Evolutionary conservation across 345 rosid genomes (phyloP).

Genomic region (Lumnitzera racemosa): DNA sequence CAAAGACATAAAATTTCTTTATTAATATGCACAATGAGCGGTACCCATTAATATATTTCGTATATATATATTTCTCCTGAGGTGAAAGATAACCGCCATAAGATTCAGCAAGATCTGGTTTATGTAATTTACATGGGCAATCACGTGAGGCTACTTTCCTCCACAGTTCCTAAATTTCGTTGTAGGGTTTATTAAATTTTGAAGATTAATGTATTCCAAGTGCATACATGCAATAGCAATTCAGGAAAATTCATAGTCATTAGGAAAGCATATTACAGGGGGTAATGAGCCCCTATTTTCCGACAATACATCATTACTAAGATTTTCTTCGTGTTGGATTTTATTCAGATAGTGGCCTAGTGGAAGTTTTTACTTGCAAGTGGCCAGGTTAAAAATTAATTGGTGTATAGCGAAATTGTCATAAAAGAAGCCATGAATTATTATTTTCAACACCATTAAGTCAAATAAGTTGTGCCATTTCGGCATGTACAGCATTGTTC

Average conservation of each 20-base stretch:
- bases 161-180: conserved; percentile 11
- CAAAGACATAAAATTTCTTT: neutral
- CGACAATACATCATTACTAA: neutral
- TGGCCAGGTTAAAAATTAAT: no score
- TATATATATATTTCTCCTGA: neutral
- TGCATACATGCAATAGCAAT: conserved; percentile 7
- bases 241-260: neutral
- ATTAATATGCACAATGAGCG: neutral
- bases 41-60: neutral
- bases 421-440: no score
- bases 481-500: no score
- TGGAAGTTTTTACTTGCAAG: no score
- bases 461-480: no score
- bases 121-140: conserved; percentile 1
- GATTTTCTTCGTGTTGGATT: neutral
- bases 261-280: neutral
- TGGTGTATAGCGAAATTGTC: no score
- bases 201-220: neutral
- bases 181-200: conserved; percentile 4
- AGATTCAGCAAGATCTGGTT: conserved; percentile 11
- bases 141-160: conserved; percentile 14
- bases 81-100: conserved; percentile 16
- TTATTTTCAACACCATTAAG: no score
- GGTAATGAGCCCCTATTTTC: neutral
- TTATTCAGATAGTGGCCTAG: no score